Base-by-base conservation (phyloP, 768 basidiomycete species). In the Pilatotrama ljubarskyi region DNA sequence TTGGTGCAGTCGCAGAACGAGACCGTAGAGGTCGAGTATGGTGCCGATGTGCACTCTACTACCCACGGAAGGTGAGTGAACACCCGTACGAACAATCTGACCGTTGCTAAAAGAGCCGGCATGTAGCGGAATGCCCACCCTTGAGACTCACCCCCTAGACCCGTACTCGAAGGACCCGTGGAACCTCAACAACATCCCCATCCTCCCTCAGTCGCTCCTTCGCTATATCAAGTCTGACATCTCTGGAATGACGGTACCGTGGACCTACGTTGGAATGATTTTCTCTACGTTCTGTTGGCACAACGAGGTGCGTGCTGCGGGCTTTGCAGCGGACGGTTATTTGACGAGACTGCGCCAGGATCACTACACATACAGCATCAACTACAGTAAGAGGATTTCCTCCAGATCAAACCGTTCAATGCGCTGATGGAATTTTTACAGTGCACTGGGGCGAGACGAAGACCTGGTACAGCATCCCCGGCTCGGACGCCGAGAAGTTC, bases 241-340 rank as follows among this genome's bases (percentile, higher is more conserved):
- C 55, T 98, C 95, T 53, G 97, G 97, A 14, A 99, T 99, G 96
- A 98, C 96, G 1, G 93, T 98, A 10, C 95, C 95, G 11, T 98
- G 95, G 95, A 97, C 93, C 37, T 99, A 99, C 73, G 93, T 98
- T 62, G 97, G 97, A 47, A 98, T 98, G 96, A 81, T 94, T 17
- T 99, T 99, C 73, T 96, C 95, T 14, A 96, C 97, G 2, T 99
- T 99, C 74, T 98, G 96, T 72, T 99, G 97, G 97, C 97, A 99
- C 76, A 99, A 99, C 69, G 95, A 94, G 84, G 91, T 91, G 67
- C 56, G 78, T 68, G 62, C 43, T 44, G 64, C 40, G 44, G 11
- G 25, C 24, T 50, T 51, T 54, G 2, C 49, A 17, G 50, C 55
- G 62, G 58, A 62, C 60, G 57, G 43, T 41, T 62, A 59, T 48